Evolutionary conservation across 306 rosid genomes (phyloP), one percentile per base, ranked within the genome.

Genomic region (Begonia peltatifolia): DNA sequence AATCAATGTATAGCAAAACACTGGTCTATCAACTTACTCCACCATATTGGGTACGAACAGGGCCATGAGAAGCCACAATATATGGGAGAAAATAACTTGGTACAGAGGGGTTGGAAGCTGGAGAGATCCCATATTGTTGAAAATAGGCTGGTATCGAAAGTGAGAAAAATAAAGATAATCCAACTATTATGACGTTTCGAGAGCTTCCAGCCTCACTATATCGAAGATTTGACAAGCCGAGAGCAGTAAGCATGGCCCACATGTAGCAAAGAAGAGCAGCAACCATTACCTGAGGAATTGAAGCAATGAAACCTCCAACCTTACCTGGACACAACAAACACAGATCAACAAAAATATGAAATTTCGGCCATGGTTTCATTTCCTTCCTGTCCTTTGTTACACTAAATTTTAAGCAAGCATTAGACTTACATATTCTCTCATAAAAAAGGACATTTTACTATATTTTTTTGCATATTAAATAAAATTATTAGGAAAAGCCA

Each of bases 201-300:
- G 99, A 90, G 76, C 99, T 90, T 62, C 99, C 96, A 9, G 99
- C 99, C 81, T 90, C 96, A 63, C 96, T 90, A 35, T 90, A 90
- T 13, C 99, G 99, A 61, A 90, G 86, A 73, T 90, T 90, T 44
- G 99, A 90, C 74, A 90, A 73, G 64, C 99, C 96, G 55, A 87
- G 75, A 47, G 96, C 99, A 11, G 94, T 65, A 68, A 86, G 94
- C 95, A 90, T 86, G 51, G 92, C 99, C 94, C 99, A 90, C 96
- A 90, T 86, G 62, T 74, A 83, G 75, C 99, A 90, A 53, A 90
- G 92, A 36, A 90, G 94, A 55, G 95, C 99, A 52, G 99, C 99
- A 71, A 90, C 94, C 79, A 90, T 86, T 59, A 90, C 99, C 54
- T 79, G 79, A 14, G 99, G 99, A 63, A 90, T 83, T 63, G 99